Conservation (phyloP, 2,329 filamentous ascomycete genomes). For the Pseudogymnoascus sp. region DNA sequence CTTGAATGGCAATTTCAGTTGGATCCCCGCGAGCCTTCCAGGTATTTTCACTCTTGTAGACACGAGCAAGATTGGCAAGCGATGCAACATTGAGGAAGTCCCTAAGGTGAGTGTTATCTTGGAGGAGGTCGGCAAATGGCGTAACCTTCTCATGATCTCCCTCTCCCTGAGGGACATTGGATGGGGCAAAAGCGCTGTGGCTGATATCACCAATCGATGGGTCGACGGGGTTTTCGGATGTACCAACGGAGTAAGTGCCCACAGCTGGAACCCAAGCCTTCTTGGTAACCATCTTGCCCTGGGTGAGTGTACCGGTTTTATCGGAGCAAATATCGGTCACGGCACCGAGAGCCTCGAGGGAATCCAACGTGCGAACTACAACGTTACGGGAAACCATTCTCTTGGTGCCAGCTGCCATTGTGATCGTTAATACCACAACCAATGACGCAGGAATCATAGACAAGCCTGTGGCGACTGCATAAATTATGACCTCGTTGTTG, state of each 20-base stretch:
- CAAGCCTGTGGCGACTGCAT: constrained; percentile 52
- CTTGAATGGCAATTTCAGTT: constrained; percentile 68
- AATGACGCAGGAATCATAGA: constrained; percentile 57
- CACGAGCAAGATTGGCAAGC: constrained; percentile 57
- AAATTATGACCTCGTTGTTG: constrained; percentile 52
- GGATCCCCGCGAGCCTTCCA: constrained; percentile 62
- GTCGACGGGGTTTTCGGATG: constrained; percentile 43
- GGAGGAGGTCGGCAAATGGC: constrained; percentile 31
- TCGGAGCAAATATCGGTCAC: constrained; percentile 52
- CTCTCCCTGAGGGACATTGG: constrained; percentile 21
- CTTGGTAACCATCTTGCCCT: constrained; percentile 49
- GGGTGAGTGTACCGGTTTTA: constrained; percentile 47
- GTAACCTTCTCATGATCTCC: constrained; percentile 19
- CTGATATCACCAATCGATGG: constrained; percentile 40
- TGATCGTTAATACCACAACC: constrained; percentile 60
- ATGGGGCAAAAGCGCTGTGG: constrained; percentile 28
- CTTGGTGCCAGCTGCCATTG: constrained; percentile 56
- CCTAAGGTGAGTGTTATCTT: constrained; percentile 42
- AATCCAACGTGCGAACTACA: constrained; percentile 50
- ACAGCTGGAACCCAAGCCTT: constrained; percentile 47
- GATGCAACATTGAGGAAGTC: constrained; percentile 56
- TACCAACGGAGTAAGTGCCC: constrained; percentile 45
- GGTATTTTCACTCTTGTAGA: constrained; percentile 44
- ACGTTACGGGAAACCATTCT: constrained; percentile 50
- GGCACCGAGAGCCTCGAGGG: constrained; percentile 48